Evolutionary conservation across 2,329 filamentous ascomycete species (phyloP).

Genomic region (Diplodia mutila): DNA sequence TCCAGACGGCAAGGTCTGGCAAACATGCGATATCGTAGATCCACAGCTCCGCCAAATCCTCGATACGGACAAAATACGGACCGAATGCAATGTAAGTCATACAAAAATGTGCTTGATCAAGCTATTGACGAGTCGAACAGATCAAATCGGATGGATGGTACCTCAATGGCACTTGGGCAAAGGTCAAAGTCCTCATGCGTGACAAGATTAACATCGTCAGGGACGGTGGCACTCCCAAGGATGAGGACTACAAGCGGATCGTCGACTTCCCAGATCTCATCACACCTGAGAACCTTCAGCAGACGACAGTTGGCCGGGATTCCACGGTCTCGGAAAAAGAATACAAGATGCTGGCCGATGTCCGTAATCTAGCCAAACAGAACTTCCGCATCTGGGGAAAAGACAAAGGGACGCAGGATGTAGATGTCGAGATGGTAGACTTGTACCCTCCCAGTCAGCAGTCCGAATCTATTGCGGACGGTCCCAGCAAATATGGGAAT

Average conservation of each 20-base stretch:
- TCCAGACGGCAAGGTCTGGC: conserved; percentile 87
- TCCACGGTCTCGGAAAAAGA: conserved; percentile 6
- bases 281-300: conserved; percentile 32
- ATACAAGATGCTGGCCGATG: conserved; percentile 10
- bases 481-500: conserved; percentile 40
- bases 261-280: conserved; percentile 44
- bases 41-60: conserved; percentile 71
- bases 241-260: conserved; percentile 43
- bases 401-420: neutral
- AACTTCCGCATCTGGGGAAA: conserved; percentile 15
- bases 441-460: neutral
- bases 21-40: conserved; percentile 89
- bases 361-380: conserved; percentile 23
- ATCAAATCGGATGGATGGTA: conserved; percentile 74
- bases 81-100: conserved; percentile 56
- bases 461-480: conserved; percentile 29
- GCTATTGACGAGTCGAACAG: conserved; percentile 29
- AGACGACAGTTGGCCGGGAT: conserved; percentile 29
- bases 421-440: neutral
- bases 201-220: conserved; percentile 73
- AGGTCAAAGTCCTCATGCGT: conserved; percentile 85
- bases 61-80: conserved; percentile 58
- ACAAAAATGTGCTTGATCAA: conserved; percentile 47
- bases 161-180: conserved; percentile 77
- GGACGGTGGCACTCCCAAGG: conserved; percentile 37